Evolutionary conservation across 495 filamentous ascomycete genomes (phyloP).

Genomic region (Penicillium tannophilum): DNA sequence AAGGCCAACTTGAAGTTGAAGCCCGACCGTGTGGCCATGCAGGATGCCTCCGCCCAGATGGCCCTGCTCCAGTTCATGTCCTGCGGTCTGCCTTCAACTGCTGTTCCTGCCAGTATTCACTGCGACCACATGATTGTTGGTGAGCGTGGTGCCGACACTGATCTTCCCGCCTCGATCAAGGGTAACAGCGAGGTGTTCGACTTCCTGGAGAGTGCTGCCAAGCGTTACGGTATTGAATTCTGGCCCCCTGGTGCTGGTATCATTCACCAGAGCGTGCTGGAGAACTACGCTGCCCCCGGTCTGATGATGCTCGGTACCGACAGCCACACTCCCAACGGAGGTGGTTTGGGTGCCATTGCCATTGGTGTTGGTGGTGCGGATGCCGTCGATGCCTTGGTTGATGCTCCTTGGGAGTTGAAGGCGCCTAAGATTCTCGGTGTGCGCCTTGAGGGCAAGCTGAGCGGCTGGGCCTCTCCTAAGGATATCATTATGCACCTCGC

Average conservation of each 20-base stretch:
- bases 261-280: conserved; percentile 96
- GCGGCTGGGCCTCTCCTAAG: conserved; percentile 91
- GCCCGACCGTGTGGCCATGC: conserved; percentile 97
- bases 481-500: conserved; percentile 91
- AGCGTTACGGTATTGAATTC: conserved; percentile 97
- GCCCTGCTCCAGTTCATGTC: conserved; percentile 98
- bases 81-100: conserved; percentile 84
- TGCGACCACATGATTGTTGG: conserved; percentile 99
- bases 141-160: conserved; percentile 78
- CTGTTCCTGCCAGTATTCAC: conserved; percentile 97
- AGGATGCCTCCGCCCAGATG: conserved; percentile 99
- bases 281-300: conserved; percentile 97
- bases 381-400: conserved; percentile 94
- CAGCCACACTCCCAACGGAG: conserved; percentile 95
- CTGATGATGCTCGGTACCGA: conserved; percentile 99
- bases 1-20: conserved; percentile 95
- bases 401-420: conserved; percentile 96
- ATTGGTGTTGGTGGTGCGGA: conserved; percentile 98
- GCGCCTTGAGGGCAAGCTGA: conserved; percentile 77
- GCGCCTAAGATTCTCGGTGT: conserved; percentile 90
- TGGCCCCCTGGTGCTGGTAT: conserved; percentile 99
- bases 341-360: conserved; percentile 89
- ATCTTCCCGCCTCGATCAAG: conserved; percentile 82
- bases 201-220: conserved; percentile 90
- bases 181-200: conserved; percentile 98